Conservation (phyloP, 306 rosid genomes). For the Chamaecrista fasciculata region DNA sequence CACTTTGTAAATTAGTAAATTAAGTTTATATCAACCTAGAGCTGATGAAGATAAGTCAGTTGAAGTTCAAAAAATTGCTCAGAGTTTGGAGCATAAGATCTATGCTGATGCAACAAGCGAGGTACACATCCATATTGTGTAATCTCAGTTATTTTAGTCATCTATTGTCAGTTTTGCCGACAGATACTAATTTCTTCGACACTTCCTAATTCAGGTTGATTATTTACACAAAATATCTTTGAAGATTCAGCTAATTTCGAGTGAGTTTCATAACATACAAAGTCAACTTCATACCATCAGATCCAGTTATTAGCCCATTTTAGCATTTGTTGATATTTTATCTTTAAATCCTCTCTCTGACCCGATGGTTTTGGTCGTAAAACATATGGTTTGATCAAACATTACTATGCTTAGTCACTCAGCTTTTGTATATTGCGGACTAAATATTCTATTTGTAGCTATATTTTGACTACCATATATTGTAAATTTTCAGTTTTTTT, state of each 20-base stretch:
- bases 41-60: too few relatives aligned
- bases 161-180: not conserved
- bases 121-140: conserved; percentile 27
- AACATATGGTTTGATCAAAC: not conserved
- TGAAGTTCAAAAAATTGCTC: conserved; percentile 39
- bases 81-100: too few relatives aligned
- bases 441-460: not conserved
- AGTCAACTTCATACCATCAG: conserved; percentile 27
- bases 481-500: not conserved
- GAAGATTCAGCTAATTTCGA: conserved; percentile 27
- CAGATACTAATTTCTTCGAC: not conserved
- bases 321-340: not conserved
- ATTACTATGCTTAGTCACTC: not conserved
- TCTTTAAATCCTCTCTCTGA: conserved; percentile 22
- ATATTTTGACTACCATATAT: not conserved
- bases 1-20: too few relatives aligned
- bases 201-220: conserved; percentile 2
- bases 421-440: not conserved
- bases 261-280: conserved; percentile 35
- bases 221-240: not conserved
- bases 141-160: not conserved
- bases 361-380: not conserved
- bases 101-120: conserved; percentile 19
- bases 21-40: too few relatives aligned
- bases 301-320: conserved; percentile 22